Evolutionary conservation across 768 basidiomycete species (phyloP).

Genomic region (Pleurotus giganteus): DNA sequence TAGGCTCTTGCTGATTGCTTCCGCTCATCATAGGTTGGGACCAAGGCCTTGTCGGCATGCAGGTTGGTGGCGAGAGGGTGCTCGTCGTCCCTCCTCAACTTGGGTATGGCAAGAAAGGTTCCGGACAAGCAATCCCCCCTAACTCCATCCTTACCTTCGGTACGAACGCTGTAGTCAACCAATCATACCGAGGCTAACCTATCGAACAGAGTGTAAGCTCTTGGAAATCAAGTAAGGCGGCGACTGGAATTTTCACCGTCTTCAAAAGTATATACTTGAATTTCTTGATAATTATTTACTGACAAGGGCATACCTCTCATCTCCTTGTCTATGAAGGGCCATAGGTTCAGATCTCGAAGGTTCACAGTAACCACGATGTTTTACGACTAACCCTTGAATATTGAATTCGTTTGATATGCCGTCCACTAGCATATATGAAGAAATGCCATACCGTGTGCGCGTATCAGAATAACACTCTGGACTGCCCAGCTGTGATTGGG

Average conservation of each 20-base stretch:
- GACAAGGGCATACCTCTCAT: neutral
- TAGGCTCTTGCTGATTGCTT: neutral
- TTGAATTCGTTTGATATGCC: neutral
- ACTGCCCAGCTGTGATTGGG: no score
- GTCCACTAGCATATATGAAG: neutral
- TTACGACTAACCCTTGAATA: neutral
- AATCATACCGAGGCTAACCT: neutral
- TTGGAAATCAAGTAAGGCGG: constrained; percentile 56
- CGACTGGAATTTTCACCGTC: neutral
- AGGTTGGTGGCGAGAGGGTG: constrained; percentile 82
- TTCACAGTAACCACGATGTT: neutral
- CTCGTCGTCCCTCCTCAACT: constrained; percentile 71
- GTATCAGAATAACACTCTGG: no score
- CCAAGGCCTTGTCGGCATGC: constrained; percentile 89
- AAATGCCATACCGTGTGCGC: no score
- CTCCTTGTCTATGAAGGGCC: neutral
- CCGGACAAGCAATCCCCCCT: constrained; percentile 65
- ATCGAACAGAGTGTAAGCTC: constrained; percentile 64
- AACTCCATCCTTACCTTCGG: constrained; percentile 85
- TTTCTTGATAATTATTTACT: constrained; percentile 1
- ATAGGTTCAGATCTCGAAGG: neutral
- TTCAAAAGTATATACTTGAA: constrained; percentile 6
- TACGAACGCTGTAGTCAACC: constrained; percentile 30
- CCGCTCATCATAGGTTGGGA: constrained; percentile 71
- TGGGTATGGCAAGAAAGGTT: constrained; percentile 66